These are phyloP conservation scores for Blastobotrys americana DNA, from an alignment of 805 yeast genomes.

Conservation along the genomic window DNA sequence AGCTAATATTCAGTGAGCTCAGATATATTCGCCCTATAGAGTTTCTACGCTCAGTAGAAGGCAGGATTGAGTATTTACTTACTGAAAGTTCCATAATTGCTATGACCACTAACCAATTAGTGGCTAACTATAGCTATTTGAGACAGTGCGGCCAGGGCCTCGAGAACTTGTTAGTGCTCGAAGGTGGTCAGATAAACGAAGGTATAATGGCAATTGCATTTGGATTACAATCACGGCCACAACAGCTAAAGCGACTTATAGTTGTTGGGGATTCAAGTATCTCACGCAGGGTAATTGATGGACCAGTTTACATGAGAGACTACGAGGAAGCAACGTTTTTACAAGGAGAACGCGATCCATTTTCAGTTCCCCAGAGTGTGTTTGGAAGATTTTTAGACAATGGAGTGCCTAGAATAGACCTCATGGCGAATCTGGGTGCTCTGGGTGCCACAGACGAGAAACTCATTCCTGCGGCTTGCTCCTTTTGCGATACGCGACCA, in stretches of 20 bases:
- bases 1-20: constrained; percentile 12
- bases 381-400: constrained; percentile 8
- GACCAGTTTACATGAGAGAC: constrained; percentile 1
- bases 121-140: background rate
- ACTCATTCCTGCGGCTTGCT: no score
- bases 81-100: background rate
- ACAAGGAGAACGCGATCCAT: background rate
- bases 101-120: background rate
- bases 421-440: constrained; percentile 20
- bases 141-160: background rate
- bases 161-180: background rate
- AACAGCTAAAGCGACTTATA: background rate
- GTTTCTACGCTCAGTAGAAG: background rate
- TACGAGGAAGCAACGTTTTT: constrained; percentile 1
- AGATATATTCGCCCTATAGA: background rate
- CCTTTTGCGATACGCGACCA: no score
- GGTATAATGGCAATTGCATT: background rate
- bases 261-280: background rate
- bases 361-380: background rate
- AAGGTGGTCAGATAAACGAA: background rate
- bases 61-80: background rate
- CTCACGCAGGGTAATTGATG: background rate
- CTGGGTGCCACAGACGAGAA: constrained; percentile 3
- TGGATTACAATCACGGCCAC: background rate
- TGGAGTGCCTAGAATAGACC: constrained; percentile 11